phyloP scores from a whole-genome alignment of 306 rosid genomes.

The Benincasa hispida region DNA sequence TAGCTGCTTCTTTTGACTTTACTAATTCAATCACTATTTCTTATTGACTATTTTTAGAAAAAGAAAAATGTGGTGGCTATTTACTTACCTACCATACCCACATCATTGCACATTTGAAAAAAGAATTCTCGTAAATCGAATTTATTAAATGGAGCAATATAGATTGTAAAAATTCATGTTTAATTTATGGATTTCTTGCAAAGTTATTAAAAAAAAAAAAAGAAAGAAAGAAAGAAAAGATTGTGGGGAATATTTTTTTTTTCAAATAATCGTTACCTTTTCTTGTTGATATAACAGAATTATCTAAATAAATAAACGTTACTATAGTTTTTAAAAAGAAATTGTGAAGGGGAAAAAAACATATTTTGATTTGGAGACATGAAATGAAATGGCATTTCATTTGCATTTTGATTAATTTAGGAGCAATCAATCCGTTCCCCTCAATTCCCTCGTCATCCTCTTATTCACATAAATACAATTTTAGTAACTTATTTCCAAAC shows the following conservation, averaged over 20 bases:
- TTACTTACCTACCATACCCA: neutral
- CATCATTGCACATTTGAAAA: neutral
- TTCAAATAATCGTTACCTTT: neutral
- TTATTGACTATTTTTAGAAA: neutral
- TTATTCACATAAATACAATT: constrained; percentile 24
- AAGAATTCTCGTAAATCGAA: neutral
- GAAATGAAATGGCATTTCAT: constrained; percentile 16
- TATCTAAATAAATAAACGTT: too few species aligned
- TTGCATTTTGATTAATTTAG: constrained; percentile 36
- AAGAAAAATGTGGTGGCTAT: neutral
- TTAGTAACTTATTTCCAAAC: constrained; percentile 1
- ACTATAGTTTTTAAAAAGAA: neutral
- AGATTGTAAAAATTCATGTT: neutral
- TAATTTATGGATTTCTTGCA: neutral
- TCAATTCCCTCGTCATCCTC: constrained; percentile 33
- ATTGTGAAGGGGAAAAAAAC: neutral
- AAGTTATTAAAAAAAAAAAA: neutral
- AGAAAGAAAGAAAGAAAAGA: too few species aligned
- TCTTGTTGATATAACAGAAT: too few species aligned
- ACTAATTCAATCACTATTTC: neutral
- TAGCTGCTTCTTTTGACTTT: neutral
- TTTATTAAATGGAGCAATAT: neutral
- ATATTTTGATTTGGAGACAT: neutral
- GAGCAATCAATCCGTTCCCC: neutral
- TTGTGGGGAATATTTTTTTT: neutral